Base-by-base conservation (phyloP, 2,329 filamentous ascomycete genomes). In the Sordariomycetes sp. region DNA sequence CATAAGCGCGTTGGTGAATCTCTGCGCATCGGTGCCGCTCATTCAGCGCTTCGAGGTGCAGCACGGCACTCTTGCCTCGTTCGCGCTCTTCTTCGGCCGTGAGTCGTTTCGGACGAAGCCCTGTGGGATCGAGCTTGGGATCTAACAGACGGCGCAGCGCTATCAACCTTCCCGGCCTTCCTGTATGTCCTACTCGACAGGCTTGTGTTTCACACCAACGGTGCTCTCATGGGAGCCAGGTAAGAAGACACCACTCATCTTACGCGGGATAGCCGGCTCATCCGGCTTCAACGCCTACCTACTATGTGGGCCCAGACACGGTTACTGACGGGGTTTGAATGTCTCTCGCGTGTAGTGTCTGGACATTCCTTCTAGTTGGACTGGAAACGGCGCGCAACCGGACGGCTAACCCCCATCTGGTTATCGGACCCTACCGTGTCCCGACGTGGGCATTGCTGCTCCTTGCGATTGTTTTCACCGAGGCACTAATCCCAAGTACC, bases 11-110 rank as follows among this genome's bases (percentile, higher is more conserved):
- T 67, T 92, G 57, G 75, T 95, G 68, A 96, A 97, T 72, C 70
- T 90, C 25, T 57, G 95, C 62, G 89, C 90, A 24, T 71, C 97
- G 62, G 86, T 87, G 46, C 94, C 94, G n/a, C 77, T 99, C 56
- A 75, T 99, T 70, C 93, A 97, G 72, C 83, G 92, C 61, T 99
- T 97, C 71, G 94, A 99, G 75, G 82, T 83, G 61, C 93, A 97
- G 70, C 86, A 95, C 71, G 94, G 94, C 57, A 97, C 93, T 8
- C 76, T 97, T 67, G 90, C 90, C 28, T 88, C 90, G n/a, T 70
- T 96, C 62, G 83, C 89, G 40, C 78, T 97, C 57, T 97, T 97
- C 71, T 83, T 94, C 66, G 94, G 94, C 59, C 92, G 91, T 96
- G 78, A 77, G 91, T 81, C 24, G 50, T 61, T 22, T 52, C 3